phyloP scores from a whole-genome alignment of 441 rosid genomes.

The Capsella rubella region DNA sequence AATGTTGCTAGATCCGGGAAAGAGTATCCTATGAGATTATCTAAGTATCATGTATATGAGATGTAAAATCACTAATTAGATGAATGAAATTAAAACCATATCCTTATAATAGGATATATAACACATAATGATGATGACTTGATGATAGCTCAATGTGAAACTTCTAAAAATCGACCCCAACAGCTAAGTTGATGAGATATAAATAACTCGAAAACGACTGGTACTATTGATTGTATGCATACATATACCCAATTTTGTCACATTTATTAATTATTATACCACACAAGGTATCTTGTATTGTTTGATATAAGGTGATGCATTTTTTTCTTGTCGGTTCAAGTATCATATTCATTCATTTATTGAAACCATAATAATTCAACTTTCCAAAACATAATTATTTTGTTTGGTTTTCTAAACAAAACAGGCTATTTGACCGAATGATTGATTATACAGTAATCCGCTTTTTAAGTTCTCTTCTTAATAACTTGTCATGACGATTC shows the following conservation, averaged over 20 bases:
- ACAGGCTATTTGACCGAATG: not conserved
- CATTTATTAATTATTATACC: constrained; percentile 15
- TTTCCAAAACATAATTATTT: not conserved
- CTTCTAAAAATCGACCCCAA: not conserved
- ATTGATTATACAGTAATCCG: not conserved
- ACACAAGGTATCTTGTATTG: not conserved
- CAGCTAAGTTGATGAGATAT: not conserved
- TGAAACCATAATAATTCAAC: too few relatives aligned
- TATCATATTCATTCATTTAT: not conserved
- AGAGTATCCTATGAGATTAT: too few relatives aligned
- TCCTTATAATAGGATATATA: not conserved
- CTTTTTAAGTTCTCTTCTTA: not conserved
- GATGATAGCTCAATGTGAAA: too few relatives aligned
- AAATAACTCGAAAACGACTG: not conserved
- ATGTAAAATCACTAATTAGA: too few relatives aligned
- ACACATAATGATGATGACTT: not conserved
- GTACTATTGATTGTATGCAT: not conserved
- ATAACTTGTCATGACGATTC: not conserved
- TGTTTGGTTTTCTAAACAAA: not conserved
- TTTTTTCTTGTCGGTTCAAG: not conserved
- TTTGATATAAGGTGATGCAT: not conserved
- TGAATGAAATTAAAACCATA: too few relatives aligned
- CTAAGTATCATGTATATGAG: too few relatives aligned
- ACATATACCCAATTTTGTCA: constrained; percentile 10
- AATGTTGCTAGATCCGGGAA: too few relatives aligned